A percentile compares a stretch with the other conserved stretches of the same genome.
Evolutionary conservation across 257 asterid genomes (phyloP).

Genomic region (Nicotiana otophora): DNA sequence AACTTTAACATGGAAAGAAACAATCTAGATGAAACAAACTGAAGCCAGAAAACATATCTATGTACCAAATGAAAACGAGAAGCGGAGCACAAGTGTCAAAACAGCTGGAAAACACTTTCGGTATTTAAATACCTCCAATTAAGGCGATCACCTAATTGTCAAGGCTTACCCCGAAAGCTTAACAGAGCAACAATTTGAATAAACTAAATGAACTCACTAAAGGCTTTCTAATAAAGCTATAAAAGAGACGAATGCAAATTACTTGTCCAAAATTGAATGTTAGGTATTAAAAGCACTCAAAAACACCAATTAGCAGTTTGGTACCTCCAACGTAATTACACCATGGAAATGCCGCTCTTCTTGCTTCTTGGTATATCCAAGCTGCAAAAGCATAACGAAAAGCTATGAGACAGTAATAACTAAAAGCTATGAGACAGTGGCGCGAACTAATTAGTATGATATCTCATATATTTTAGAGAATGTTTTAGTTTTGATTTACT

Average conservation of each 20-base stretch:
- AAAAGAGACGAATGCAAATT: not conserved
- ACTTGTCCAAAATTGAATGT: not conserved
- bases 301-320: not conserved
- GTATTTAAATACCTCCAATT: not conserved
- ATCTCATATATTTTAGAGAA: not conserved
- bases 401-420: not conserved
- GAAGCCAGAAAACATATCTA: not conserved
- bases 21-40: not conserved
- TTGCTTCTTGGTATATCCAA: slow-evolving; percentile 95
- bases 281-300: not conserved
- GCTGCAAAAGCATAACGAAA: slow-evolving; percentile 42
- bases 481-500: not conserved
- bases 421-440: slow-evolving; percentile 1
- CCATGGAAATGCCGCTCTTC: slow-evolving; percentile 96
- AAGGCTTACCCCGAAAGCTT: not conserved
- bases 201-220: not conserved
- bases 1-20: not conserved
- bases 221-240: not conserved
- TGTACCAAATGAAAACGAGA: not conserved
- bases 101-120: not conserved
- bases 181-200: not conserved
- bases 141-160: not conserved
- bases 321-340: slow-evolving; percentile 85
- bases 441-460: not conserved
- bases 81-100: not conserved